Evolutionary conservation across 306 rosid species (phyloP).

Genomic region (Quercus alba): DNA sequence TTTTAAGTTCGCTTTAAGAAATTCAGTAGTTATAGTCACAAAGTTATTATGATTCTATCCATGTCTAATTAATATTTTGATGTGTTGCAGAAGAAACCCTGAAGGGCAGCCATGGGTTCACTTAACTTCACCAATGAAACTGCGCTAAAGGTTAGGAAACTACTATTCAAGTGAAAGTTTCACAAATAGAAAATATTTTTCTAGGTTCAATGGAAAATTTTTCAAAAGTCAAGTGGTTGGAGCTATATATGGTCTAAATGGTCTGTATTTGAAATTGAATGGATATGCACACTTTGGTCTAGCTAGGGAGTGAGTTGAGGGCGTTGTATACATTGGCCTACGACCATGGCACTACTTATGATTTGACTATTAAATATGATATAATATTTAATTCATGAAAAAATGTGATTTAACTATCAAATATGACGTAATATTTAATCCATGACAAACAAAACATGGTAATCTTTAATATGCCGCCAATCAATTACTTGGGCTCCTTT

Average conservation of each 20-base stretch:
- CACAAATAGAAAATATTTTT: background rate
- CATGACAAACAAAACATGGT: background rate
- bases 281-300: background rate
- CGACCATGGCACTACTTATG: too few relatives aligned
- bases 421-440: background rate
- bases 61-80: background rate
- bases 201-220: too few relatives aligned
- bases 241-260: background rate
- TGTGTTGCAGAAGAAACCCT: constrained; percentile 33
- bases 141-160: constrained; percentile 24
- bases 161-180: background rate
- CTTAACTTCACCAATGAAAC: constrained; percentile 2
- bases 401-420: background rate
- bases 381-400: background rate
- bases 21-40: background rate
- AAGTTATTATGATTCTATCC: too few relatives aligned
- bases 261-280: background rate
- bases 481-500: background rate
- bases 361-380: background rate
- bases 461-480: background rate
- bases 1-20: background rate
- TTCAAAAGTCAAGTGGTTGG: background rate
- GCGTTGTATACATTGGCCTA: too few relatives aligned
- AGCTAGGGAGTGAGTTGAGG: too few relatives aligned
- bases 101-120: constrained; percentile 4